Evolutionary conservation across 1,284 basidiomycete genomes (phyloP).

Genomic region (Mycocalia duriaeana): DNA sequence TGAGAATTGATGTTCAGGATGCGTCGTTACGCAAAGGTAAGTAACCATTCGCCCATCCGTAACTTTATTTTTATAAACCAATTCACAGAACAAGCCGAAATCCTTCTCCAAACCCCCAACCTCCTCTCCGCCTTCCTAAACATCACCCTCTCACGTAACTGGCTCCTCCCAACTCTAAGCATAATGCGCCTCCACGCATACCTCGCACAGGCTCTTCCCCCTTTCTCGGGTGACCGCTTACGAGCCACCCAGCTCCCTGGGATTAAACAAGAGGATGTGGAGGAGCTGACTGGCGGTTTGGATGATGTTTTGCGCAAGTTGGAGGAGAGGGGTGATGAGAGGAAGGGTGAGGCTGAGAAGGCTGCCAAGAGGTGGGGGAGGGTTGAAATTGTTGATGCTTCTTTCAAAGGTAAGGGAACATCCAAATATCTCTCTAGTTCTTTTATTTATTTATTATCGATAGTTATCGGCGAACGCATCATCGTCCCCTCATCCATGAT

Average conservation of each 20-base stretch:
- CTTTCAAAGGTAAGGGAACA: constrained; percentile 75
- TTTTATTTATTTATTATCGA: neutral
- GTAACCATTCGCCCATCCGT: constrained; percentile 12
- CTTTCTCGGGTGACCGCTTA: constrained; percentile 36
- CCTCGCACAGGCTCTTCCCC: constrained; percentile 81
- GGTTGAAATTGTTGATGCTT: constrained; percentile 79
- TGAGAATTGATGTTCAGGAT: constrained; percentile 65
- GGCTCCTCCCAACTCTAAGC: constrained; percentile 80
- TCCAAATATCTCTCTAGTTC: neutral
- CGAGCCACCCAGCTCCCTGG: constrained; percentile 75
- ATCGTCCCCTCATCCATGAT: constrained; percentile 90
- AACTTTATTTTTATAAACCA: constrained; percentile 2
- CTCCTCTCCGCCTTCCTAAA: constrained; percentile 81
- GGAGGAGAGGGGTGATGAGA: constrained; percentile 47
- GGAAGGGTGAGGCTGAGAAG: constrained; percentile 59
- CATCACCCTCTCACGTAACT: constrained; percentile 84
- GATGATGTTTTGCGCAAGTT: constrained; percentile 45
- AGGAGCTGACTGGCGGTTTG: constrained; percentile 33
- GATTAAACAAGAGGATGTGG: constrained; percentile 49
- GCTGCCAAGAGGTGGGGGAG: constrained; percentile 75
- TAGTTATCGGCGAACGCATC: constrained; percentile 87
- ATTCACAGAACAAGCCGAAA: constrained; percentile 54
- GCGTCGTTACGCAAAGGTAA: constrained; percentile 60
- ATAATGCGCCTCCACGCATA: constrained; percentile 83
- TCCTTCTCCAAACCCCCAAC: constrained; percentile 69